phyloP scores from a whole-genome alignment of 352 stramenopile species.

The Globisporangium abappressorium region DNA sequence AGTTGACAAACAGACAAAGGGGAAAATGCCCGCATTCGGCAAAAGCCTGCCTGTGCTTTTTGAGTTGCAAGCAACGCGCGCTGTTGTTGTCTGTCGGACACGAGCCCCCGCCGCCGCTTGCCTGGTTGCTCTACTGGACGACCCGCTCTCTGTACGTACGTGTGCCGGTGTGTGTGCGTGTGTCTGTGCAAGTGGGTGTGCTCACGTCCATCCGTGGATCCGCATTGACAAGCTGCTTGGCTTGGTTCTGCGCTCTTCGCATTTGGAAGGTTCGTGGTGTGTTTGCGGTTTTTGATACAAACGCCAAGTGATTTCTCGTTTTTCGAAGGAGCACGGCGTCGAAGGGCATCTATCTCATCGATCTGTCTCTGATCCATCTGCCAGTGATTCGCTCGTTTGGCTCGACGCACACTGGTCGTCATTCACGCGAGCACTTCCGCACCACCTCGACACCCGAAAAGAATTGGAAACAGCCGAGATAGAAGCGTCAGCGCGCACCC shows the following conservation, averaged over 20 bases:
- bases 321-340: neutral
- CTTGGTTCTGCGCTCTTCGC: neutral
- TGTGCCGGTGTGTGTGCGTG: neutral
- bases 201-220: neutral
- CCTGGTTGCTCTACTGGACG: neutral
- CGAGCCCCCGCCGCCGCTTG: no score
- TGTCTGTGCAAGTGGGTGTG: neutral
- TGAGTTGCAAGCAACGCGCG: neutral
- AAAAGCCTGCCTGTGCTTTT: neutral
- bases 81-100: neutral
- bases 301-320: conserved; percentile 11
- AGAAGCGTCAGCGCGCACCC: neutral
- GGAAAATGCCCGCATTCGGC: neutral
- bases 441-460: neutral
- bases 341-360: neutral
- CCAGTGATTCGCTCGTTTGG: neutral
- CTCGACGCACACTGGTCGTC: neutral
- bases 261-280: neutral
- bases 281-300: conserved; percentile 15
- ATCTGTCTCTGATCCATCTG: neutral
- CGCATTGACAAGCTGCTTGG: neutral
- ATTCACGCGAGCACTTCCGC: neutral
- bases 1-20: no score
- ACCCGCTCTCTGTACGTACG: neutral
- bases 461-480: neutral